Evolutionary conservation across 768 basidiomycete species (phyloP).

Genomic region (Tricholoma sp.): DNA sequence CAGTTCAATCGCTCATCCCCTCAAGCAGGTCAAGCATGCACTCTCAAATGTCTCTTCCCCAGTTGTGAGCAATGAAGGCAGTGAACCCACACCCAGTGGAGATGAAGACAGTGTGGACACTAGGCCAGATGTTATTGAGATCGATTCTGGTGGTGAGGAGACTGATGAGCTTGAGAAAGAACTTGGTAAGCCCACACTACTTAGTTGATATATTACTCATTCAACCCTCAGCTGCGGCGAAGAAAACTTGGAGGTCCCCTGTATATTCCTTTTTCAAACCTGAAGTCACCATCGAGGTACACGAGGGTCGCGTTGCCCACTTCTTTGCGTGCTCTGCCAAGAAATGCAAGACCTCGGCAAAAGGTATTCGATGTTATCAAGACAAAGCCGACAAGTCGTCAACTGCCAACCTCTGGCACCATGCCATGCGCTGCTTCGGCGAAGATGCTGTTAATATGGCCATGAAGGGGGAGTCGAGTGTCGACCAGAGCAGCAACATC

Average conservation of each 20-base stretch:
- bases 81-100: neutral
- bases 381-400: neutral
- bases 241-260: neutral
- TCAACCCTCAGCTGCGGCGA: neutral
- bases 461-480: neutral
- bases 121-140: neutral
- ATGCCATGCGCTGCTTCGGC: neutral
- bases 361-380: neutral
- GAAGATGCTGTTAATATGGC: neutral
- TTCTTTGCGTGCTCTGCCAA: neutral
- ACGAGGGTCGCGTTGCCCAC: neutral
- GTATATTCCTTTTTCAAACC: neutral
- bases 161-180: neutral
- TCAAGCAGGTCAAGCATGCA: no score
- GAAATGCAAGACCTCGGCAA: neutral
- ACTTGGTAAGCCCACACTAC: neutral
- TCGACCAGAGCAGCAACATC: neutral
- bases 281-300: neutral
- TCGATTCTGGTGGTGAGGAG: neutral
- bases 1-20: no score
- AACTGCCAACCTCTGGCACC: neutral
- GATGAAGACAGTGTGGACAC: neutral
- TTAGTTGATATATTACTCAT: slow-evolving; percentile 12
- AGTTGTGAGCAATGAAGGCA: neutral
- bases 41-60: no score